A percentile compares a stretch with the other conserved stretches of the same genome.
Conservation (phyloP, 2,329 filamentous ascomycete genomes). For the Mycosphaerella sp. region DNA sequence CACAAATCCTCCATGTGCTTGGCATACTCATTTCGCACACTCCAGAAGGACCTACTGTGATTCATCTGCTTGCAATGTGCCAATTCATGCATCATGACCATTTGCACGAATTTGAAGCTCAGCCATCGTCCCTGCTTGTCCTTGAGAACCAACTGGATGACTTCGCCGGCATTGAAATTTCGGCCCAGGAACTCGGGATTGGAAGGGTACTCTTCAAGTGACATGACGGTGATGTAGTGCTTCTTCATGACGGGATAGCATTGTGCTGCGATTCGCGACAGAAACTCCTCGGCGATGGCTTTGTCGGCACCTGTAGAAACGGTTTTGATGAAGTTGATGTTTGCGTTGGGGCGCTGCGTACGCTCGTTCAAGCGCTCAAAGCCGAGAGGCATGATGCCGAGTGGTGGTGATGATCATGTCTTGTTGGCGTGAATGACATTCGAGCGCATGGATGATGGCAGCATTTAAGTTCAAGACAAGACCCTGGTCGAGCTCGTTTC, state of each 20-base stretch:
- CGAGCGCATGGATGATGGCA: too few relatives aligned
- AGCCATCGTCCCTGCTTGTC: slow-evolving; percentile 62
- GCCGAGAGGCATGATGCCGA: slow-evolving; percentile 60
- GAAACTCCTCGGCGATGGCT: slow-evolving; percentile 57
- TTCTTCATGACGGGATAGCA: slow-evolving; percentile 57
- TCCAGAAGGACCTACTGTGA: slow-evolving; percentile 75
- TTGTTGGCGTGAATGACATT: too few relatives aligned
- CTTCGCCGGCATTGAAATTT: slow-evolving; percentile 85
- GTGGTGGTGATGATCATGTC: slow-evolving; percentile 30
- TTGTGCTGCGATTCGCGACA: slow-evolving; percentile 73
- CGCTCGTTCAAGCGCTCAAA: slow-evolving; percentile 73
- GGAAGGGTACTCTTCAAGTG: slow-evolving; percentile 71
- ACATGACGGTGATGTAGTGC: slow-evolving; percentile 43
- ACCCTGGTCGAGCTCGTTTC: not conserved
- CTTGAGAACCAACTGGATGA: slow-evolving; percentile 76
- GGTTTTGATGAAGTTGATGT: slow-evolving; percentile 80
- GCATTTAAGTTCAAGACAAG: too few relatives aligned
- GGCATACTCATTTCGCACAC: slow-evolving; percentile 66
- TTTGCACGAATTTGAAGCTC: slow-evolving; percentile 76
- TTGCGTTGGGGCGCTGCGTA: slow-evolving; percentile 65
- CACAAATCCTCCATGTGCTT: slow-evolving; percentile 65
- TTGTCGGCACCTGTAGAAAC: slow-evolving; percentile 47
- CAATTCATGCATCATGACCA: slow-evolving; percentile 93
- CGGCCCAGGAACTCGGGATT: slow-evolving; percentile 80
- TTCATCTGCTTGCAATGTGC: slow-evolving; percentile 92